Evolutionary conservation across 129 eudicot species (phyloP).

Genomic region (Apium graveolens): DNA sequence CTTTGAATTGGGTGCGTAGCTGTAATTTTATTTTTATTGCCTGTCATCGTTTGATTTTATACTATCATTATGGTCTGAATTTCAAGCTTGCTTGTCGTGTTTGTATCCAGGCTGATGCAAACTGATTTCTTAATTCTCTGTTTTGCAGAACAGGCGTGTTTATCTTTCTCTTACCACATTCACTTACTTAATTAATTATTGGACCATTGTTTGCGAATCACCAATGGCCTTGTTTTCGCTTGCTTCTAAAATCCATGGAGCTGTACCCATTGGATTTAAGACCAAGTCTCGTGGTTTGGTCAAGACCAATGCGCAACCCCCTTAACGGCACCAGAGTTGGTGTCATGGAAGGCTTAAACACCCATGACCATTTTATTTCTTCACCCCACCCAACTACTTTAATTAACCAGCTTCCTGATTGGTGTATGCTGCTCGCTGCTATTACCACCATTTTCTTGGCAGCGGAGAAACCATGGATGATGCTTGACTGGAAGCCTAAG

Average conservation of each 20-base stretch:
- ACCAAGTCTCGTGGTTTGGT: constrained; percentile 54
- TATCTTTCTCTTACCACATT: too few species aligned
- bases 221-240: constrained; percentile 47
- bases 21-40: too few species aligned
- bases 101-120: too few species aligned
- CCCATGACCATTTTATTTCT: constrained; percentile 36
- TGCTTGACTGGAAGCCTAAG: constrained; percentile 93
- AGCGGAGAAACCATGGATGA: constrained; percentile 99
- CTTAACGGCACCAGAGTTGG: constrained; percentile 73
- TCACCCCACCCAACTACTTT: constrained; percentile 78
- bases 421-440: constrained; percentile 99
- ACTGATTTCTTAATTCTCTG: too few species aligned
- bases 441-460: constrained; percentile 88
- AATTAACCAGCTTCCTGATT: constrained; percentile 85
- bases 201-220: too few species aligned
- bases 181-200: too few species aligned
- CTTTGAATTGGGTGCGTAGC: too few species aligned
- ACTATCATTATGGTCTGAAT: too few species aligned
- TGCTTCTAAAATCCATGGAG: constrained; percentile 48
- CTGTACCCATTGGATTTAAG: constrained; percentile 36
- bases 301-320: constrained; percentile 76
- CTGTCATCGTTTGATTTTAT: too few species aligned
- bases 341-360: constrained; percentile 60
- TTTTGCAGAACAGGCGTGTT: too few species aligned
- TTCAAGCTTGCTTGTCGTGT: too few species aligned